A percentile compares a stretch with the other conserved stretches of the same genome.
Evolutionary conservation across 2,329 filamentous ascomycete genomes (phyloP).

Genomic region (Blastomyces percursus): DNA sequence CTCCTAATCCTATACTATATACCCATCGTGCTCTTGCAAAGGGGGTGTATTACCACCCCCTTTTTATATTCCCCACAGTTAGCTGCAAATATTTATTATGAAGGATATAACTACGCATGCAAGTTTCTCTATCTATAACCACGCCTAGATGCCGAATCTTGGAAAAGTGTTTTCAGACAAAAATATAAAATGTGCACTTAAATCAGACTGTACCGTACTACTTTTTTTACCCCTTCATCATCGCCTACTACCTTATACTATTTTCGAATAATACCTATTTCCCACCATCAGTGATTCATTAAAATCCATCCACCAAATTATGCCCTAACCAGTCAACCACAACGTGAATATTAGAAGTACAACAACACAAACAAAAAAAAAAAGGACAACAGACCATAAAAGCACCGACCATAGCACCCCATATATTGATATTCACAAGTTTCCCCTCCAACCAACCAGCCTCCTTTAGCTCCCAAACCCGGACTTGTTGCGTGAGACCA

Average conservation of each 20-base stretch:
- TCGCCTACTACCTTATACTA: background rate
- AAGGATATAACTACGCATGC: background rate
- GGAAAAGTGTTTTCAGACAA: background rate
- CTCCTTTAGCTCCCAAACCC: background rate
- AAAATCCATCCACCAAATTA: background rate
- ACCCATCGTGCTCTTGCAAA: background rate
- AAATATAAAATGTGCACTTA: background rate
- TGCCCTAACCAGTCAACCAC: background rate
- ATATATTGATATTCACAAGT: background rate
- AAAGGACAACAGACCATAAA: background rate
- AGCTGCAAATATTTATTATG: background rate
- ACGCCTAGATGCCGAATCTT: background rate
- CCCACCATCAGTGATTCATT: background rate
- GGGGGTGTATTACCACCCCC: too few relatives aligned
- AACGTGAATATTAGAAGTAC: background rate
- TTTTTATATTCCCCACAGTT: background rate
- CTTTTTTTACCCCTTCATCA: background rate
- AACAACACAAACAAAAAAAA: background rate
- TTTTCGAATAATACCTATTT: background rate
- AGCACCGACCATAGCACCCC: background rate
- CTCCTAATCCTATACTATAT: background rate
- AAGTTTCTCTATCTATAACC: background rate
- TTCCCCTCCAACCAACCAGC: background rate
- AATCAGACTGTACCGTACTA: background rate
- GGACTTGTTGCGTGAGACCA: background rate